Base-by-base conservation (phyloP, 176 grass and related monocot species). In the Ensete glaucum region DNA sequence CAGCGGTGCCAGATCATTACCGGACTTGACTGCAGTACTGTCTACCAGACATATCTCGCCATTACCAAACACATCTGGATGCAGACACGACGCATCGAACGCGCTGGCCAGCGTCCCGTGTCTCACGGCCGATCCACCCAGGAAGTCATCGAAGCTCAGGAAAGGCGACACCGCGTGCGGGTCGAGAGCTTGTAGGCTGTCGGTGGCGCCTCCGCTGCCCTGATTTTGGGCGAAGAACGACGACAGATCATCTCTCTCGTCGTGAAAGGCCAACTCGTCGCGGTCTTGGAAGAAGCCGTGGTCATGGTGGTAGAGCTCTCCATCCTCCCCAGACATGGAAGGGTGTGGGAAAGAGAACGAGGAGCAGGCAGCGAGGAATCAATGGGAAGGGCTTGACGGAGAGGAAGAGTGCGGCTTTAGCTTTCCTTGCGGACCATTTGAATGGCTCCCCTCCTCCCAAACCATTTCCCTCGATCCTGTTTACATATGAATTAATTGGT, bases 221-320 rank as follows among this genome's bases (percentile, higher is more conserved):
- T 74, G 79, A 23, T 77, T 85, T 71, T 89, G 83, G 25, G 81
- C 68, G 85, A 97, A 88, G 64, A 92, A 74, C 53, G 85, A 84
- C 26, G 83, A 73, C 60, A 90, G 85, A 63, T 88, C 86, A 57
- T 60, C 57, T 60, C 57, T 3, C 57, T 20, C 57, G 57, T 97
- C 93, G 1, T 88, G 86, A 77, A 90, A 86, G 62, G 79, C 64
- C 71, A 74, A 85, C 14, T 95, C 91, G 2, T 85, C 16, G 14
- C 76, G 55, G 19, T 73, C 67, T 17, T 52, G 75, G 68, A 60
- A n/a, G 19, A 60, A 57, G 55, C 13, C 3, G 64, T 34, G 64
- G 64, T 67, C 22, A 14, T 11, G 64, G 64, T 12, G 23, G 65
- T 26, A 68, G 65, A 34, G 13, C 14, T 83, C 81, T 69, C 70